phyloP scores from a whole-genome alignment of 1,139 yeast genomes.

The Pichia sp. region DNA sequence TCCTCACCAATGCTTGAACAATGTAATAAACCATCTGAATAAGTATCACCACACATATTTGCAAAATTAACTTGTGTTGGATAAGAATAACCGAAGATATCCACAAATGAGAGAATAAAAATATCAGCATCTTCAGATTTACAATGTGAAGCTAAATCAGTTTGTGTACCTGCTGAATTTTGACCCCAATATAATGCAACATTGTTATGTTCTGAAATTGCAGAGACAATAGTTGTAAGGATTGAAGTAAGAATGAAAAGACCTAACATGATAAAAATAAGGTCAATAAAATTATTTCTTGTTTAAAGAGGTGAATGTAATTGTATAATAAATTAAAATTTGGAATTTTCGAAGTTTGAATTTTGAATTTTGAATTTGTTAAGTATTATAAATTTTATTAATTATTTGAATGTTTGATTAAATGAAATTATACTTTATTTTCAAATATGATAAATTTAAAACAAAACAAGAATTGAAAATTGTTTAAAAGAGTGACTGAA shows the following conservation, averaged over 20 bases:
- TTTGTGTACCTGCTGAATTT: constrained; percentile 70
- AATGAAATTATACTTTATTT: too few species aligned
- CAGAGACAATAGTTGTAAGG: constrained; percentile 12
- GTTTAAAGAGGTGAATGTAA: too few species aligned
- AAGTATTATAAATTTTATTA: too few species aligned
- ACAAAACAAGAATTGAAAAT: too few species aligned
- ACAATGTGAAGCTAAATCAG: constrained; percentile 62
- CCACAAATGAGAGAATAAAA: constrained; percentile 63
- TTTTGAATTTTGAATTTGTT: too few species aligned
- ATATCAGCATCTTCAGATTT: constrained; percentile 63
- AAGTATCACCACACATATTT: constrained; percentile 51
- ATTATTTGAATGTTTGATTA: too few species aligned
- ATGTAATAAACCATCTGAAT: constrained; percentile 47
- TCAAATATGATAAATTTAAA: too few species aligned
- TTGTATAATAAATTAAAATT: too few species aligned
- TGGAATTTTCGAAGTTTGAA: too few species aligned
- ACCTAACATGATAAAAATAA: too few species aligned
- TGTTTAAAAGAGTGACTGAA: too few species aligned
- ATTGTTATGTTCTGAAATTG: constrained; percentile 42
- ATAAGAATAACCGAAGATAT: constrained; percentile 47
- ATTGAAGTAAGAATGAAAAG: constrained; percentile 8
- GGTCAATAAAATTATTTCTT: too few species aligned
- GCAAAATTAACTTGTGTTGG: constrained; percentile 60
- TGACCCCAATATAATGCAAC: constrained; percentile 93
- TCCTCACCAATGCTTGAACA: constrained; percentile 67